Evolutionary conservation across 2,329 filamentous ascomycete genomes (phyloP).

Genomic region (Arthroderma sp.): DNA sequence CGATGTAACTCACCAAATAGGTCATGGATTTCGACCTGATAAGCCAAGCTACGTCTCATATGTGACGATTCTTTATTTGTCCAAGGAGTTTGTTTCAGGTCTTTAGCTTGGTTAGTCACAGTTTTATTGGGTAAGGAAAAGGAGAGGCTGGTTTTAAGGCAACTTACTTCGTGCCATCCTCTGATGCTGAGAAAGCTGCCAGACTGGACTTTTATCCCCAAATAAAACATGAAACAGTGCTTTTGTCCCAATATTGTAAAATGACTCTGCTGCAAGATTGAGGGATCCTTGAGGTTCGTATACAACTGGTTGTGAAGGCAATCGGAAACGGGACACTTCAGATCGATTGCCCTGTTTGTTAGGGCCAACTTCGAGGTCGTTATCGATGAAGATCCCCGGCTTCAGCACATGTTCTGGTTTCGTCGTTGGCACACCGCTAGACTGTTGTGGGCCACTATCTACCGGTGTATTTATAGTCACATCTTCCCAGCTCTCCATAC

Average conservation of each 20-base stretch:
- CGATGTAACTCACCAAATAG: constrained; percentile 42
- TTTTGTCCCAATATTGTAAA: constrained; percentile 86
- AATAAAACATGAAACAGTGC: constrained; percentile 93
- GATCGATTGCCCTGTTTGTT: constrained; percentile 23
- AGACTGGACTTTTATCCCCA: constrained; percentile 89
- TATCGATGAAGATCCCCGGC: constrained; percentile 48
- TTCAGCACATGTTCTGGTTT: constrained; percentile 39
- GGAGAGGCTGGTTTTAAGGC: too few species aligned
- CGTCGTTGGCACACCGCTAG: constrained; percentile 24
- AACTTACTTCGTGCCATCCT: constrained; percentile 50
- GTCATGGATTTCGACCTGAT: constrained; percentile 57
- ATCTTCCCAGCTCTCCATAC: constrained; percentile 85
- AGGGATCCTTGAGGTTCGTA: constrained; percentile 78
- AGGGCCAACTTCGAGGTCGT: constrained; percentile 41
- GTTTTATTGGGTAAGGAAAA: too few species aligned
- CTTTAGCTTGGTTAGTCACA: constrained; percentile 21
- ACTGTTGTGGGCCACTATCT: constrained; percentile 41
- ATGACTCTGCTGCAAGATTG: constrained; percentile 58
- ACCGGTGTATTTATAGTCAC: constrained; percentile 47
- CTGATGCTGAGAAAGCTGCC: constrained; percentile 80
- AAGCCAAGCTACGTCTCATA: constrained; percentile 67
- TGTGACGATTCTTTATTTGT: constrained; percentile 53
- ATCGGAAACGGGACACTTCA: constrained; percentile 58
- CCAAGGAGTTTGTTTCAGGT: constrained; percentile 83
- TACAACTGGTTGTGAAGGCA: constrained; percentile 66